Base-by-base conservation (phyloP, 2,329 filamentous ascomycete species). In the Colletotrichum tropicicola region DNA sequence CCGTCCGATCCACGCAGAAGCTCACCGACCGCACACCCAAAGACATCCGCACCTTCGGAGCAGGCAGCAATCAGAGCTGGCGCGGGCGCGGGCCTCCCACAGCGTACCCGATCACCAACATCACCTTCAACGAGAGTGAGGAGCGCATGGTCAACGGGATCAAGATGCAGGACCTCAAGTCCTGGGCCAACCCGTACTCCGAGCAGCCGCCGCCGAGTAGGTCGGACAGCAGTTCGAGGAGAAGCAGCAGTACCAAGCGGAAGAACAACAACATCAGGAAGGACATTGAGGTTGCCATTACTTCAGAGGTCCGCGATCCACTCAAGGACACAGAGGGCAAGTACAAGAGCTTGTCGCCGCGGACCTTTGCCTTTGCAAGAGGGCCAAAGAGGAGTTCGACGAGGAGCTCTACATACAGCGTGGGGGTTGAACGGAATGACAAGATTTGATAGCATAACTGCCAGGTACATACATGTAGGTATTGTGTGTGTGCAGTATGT, bases 111-210 rank as follows among this genome's bases (percentile, higher is more conserved):
- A 75, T 77, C 30, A 78, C 77, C 2, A 73, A 76, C 28, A 61
- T 80, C 54, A 78, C 79, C 2, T 78, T 80, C 65, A 82, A 70
- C 15, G 78, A 70, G 10, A 75, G 73, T 39, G 73, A 75, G 71
- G 73, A 82, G 72, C 68, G 75, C 1, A 83, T 84, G n/a, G 74
- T 84, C 13, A 76, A 77, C 27, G 74, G 78, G 37, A 72, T 80
- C 5, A 81, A 81, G 63, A 76, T 82, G 73, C 74, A 81, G 7
- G 57, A 60, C n/a, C 15, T 60, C 39, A 60, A 60, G 19, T 19
- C 57, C 9, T 55, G 48, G 57, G 48, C 48, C 2, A 39, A 60
- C 12, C 57, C 39, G 73, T 89, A 7, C 87, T 89, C 70, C 84
- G 83, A 81, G 85, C 82, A 1, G 75, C 7, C 19, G 2, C n/a